phyloP scores from a whole-genome alignment of 495 filamentous ascomycete genomes.

The Hypoxylon fuscum region DNA sequence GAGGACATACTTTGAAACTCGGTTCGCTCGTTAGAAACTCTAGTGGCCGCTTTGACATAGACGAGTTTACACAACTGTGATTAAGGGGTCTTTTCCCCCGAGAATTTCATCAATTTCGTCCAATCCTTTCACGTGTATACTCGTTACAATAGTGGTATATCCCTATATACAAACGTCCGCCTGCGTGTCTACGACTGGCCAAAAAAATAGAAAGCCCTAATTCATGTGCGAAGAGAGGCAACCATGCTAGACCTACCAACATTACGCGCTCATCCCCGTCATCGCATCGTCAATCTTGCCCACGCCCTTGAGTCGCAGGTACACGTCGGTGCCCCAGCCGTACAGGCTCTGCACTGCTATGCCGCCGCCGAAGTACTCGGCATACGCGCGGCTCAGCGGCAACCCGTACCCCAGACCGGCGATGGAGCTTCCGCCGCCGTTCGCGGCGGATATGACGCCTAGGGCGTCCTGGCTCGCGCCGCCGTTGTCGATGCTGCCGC shows the following conservation, averaged over 20 bases:
- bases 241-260: not conserved
- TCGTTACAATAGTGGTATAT: too few species aligned
- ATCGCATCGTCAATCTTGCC: slow-evolving; percentile 64
- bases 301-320: slow-evolving; percentile 81
- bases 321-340: slow-evolving; percentile 83
- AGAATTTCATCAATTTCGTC: too few species aligned
- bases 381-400: slow-evolving; percentile 91
- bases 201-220: too few species aligned
- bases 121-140: too few species aligned
- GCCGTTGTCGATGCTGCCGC: slow-evolving; percentile 33
- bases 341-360: slow-evolving; percentile 92
- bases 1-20: not conserved
- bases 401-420: slow-evolving; percentile 91
- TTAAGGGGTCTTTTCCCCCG: too few species aligned
- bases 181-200: too few species aligned
- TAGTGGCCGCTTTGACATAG: too few species aligned
- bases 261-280: not conserved
- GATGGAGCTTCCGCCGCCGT: slow-evolving; percentile 76
- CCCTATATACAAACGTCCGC: too few species aligned
- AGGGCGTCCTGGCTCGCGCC: slow-evolving; percentile 67
- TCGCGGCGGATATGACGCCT: slow-evolving; percentile 73
- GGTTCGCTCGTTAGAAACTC: too few species aligned
- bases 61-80: too few species aligned
- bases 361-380: slow-evolving; percentile 98
- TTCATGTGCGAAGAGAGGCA: not conserved